Percentiles rank a stretch among this genome's conserved stretches.
phyloP scores from a whole-genome alignment of 805 yeast genomes.

The Pichia rugopelliculosa region DNA sequence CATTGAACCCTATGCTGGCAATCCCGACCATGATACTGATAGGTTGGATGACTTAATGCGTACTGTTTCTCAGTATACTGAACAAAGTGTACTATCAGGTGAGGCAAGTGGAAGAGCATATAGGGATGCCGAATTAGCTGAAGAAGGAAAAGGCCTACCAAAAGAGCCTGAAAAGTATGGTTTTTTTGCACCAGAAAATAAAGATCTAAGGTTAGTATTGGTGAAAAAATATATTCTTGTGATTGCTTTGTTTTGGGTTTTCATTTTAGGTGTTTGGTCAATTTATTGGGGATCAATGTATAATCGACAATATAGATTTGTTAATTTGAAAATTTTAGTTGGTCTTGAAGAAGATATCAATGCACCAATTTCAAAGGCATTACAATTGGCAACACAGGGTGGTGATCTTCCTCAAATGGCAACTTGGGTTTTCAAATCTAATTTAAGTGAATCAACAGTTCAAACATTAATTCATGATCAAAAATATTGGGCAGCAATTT shows the following conservation, averaged over 20 bases:
- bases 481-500: slow-evolving; percentile 57
- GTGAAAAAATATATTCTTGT: slow-evolving; percentile 12
- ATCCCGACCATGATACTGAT: too few relatives aligned
- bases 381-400: slow-evolving; percentile 13
- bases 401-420: slow-evolving; percentile 20
- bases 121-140: slow-evolving; percentile 1
- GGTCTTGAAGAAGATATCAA: slow-evolving; percentile 31
- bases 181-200: slow-evolving; percentile 16
- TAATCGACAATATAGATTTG: slow-evolving; percentile 24
- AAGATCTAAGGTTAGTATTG: slow-evolving; percentile 9
- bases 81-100: slow-evolving; percentile 13
- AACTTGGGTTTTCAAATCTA: slow-evolving; percentile 32
- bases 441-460: slow-evolving; percentile 31
- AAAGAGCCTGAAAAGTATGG: slow-evolving; percentile 8
- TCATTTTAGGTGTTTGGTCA: slow-evolving; percentile 35
- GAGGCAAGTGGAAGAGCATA: slow-evolving; percentile 8
- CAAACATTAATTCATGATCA: slow-evolving; percentile 42
- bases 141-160: slow-evolving; percentile 1
- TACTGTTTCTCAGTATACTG: slow-evolving; percentile 21
- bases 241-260: slow-evolving; percentile 26
- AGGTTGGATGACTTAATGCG: slow-evolving; percentile 12
- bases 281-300: slow-evolving; percentile 44
- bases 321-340: slow-evolving; percentile 33
- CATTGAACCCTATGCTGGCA: neutral
- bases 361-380: slow-evolving; percentile 28